Evolutionary conservation across 176 grass and related monocot species (phyloP), one percentile per base, ranked within the genome.

Genomic region (Raddia distichophylla): DNA sequence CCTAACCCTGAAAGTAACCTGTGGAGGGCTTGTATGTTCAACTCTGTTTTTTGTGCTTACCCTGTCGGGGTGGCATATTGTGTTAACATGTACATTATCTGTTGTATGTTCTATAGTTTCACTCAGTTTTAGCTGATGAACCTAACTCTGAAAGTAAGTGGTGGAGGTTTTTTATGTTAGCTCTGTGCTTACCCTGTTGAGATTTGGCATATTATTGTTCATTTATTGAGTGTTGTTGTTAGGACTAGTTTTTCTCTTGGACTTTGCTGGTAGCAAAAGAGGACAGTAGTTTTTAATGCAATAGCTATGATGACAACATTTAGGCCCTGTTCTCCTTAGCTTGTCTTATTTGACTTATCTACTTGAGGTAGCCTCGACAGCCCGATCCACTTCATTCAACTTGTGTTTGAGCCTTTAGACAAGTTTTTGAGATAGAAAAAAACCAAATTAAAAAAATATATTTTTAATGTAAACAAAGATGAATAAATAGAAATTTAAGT

Each of bases 221-320:
- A 44, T 74, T 74, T 83, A 66, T 20, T 34, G 69, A 55, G 12
- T 18, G 5, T 16, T 60, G 5, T 60, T 69, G 44, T 8, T 37
- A 81, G 11, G 11, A 19, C 56, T 76, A 76, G 18, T 22, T 10
- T 59, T 58, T 59, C 4, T 22, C 8, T 72, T 79, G 22, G 53
- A 78, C 67, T 51, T 77, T 42, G 2, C 37, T 71, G 20, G 16
- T 63, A 71, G 18, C 74, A 71, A 64, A 62, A 61, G 49, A 34
- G 37, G 64, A 45, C 12, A 71, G 10, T 40, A 54, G 10, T 84
- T n/a, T 81, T 50, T 52, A 50, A 66, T 58, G 51, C 44, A 46
- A 57, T 40, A 43, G 22, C 67, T 60, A 59, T 58, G 60, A 8
- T 68, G 32, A 60, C 53, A 51, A 5, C 34, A 75, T 76, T 55